Evolutionary conservation across 2,329 filamentous ascomycete genomes (phyloP), one percentile per base, ranked within the genome.

Genomic region (Verticillium dahliae): DNA sequence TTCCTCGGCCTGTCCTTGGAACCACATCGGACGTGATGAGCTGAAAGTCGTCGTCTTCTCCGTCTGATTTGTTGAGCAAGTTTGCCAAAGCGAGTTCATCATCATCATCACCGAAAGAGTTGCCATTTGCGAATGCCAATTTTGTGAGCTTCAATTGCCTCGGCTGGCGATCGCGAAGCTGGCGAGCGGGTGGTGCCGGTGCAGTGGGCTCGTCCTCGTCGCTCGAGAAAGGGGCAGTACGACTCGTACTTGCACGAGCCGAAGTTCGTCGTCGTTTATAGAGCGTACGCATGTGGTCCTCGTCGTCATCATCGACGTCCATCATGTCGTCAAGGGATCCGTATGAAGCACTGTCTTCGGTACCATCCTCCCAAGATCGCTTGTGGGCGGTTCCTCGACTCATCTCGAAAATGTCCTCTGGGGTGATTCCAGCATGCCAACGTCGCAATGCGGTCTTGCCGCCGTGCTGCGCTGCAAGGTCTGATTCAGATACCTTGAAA

Each of bases 1-100:
- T 61, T 62, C 31, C 55, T 58, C 39, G 60, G 56, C 65, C 63
- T 14, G 61, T 9, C 58, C 56, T 64, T 6, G 60, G 37, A 18
- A 59, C 35, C 14, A 78, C 61, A 56, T 79, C 76, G 3, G 77
- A 79, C 6, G 73, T 67, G 33, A 79, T 69, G 1, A 76, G 68
- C 39, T 67, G 60, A 38, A 76, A 75, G 38, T 74, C 70, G 10
- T 68, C 72, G 41, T 77, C 74, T 3, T 72, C 70, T 10, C 70
- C 71, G 11, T 73, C 73, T 4, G 69, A 74, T 11, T 59, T 65
- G 4, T 61, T 60, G 27, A 7, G 61, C 54, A 39, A 57, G 68
- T n/a, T 34, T 27, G 27, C 72, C 38, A 69, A 62, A 6, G 71
- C 67, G 14, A 76, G 62, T 62, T 76, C 74, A 55, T 76, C 74